phyloP scores from a whole-genome alignment of 2,329 filamentous ascomycete genomes.

The Shiraia bambusicola region DNA sequence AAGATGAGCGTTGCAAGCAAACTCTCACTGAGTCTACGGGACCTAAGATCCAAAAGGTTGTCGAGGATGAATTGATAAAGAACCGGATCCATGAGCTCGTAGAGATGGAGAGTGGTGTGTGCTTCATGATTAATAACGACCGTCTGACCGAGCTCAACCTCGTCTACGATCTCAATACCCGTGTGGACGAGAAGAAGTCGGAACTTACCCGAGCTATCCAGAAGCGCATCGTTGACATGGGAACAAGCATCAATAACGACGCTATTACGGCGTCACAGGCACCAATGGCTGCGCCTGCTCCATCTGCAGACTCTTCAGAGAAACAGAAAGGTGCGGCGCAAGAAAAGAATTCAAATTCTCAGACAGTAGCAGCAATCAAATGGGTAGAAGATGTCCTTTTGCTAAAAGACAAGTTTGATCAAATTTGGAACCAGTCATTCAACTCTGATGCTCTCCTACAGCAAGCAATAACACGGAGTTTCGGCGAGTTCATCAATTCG shows the following conservation, averaged over 20 bases:
- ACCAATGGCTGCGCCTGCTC: constrained; percentile 47
- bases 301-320: constrained; percentile 50
- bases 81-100: constrained; percentile 79
- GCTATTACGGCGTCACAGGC: constrained; percentile 58
- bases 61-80: constrained; percentile 78
- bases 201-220: constrained; percentile 72
- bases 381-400: constrained; percentile 91
- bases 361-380: constrained; percentile 83
- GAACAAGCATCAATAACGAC: constrained; percentile 76
- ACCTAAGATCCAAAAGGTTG: constrained; percentile 71
- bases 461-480: constrained; percentile 80
- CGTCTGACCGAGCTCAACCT: constrained; percentile 74
- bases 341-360: constrained; percentile 65
- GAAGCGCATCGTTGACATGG: constrained; percentile 74
- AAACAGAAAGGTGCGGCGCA: constrained; percentile 48
- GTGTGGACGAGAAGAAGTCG: constrained; percentile 73
- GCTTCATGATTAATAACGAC: constrained; percentile 90
- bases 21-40: constrained; percentile 74
- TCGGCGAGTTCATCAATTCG: constrained; percentile 88
- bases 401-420: constrained; percentile 88
- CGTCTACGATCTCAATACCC: constrained; percentile 74
- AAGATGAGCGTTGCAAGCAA: constrained; percentile 78
- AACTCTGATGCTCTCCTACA: constrained; percentile 74
- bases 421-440: constrained; percentile 73
- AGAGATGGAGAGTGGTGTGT: constrained; percentile 81